Evolutionary conservation across 2,329 filamentous ascomycete species (phyloP), one percentile per base, ranked within the genome.

Genomic region (Clonostachys rhizophaga): DNA sequence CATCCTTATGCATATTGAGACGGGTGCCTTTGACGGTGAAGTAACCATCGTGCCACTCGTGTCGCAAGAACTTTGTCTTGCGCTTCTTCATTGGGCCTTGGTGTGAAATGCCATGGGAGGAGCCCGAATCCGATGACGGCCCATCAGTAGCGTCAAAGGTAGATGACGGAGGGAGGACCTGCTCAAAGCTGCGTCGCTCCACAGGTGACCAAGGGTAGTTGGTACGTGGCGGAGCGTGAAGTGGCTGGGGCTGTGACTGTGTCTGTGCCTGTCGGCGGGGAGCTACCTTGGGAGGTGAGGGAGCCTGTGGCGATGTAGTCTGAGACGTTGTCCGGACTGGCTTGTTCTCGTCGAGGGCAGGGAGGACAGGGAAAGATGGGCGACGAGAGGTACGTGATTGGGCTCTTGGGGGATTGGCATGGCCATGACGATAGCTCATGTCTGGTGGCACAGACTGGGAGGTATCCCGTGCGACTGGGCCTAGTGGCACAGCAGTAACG

Each of bases 11-110:
- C 79, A 92, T 86, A 47, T 86, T 84, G 36, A 89, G 76, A 30
- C 81, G 79, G 24, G 84, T 89, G 49, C 86, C 86, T 58, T 84
- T 84, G 52, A 96, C 84, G 24, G 89, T 90, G 65, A 94, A 95
- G 71, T 92, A 94, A 56, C 90, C 86, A 63, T 95, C 89, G 60
- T 91, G 83, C 91, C 91, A 96, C 70, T 96, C 91, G 65, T 95
- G 89, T 40, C 90, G 88, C 50, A 96, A 80, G 74, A 96, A 84
- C 60, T 84, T 84, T 34, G 87, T 95, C 71, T 90, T 90, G 61
- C 92, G 89, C 76, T 95, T 96, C 76, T 90, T 91, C 83, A 99
- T 95, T 67, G 85, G 91, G 2, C 94, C 94, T 44, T 88, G 81
- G 66, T 91, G 89, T 34, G 81, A 80, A 52, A 86, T 68, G 48